Conservation (phyloP, 2,329 filamentous ascomycete genomes). For the Trichoderma guizhouense region DNA sequence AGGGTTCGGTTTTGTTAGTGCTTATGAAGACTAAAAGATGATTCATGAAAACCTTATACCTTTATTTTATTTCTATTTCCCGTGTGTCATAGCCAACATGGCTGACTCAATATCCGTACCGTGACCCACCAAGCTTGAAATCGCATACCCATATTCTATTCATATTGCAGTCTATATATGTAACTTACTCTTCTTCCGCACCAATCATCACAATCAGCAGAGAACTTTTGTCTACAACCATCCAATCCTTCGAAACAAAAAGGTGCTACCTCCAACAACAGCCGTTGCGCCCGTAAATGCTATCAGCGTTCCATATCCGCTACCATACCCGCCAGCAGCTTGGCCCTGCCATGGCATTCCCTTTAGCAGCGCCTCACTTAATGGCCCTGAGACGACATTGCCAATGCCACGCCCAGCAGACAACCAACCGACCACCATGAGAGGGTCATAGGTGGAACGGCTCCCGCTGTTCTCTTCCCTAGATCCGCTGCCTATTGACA, state of each 20-base stretch:
- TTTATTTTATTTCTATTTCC: not conserved
- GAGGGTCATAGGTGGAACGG: constrained; percentile 37
- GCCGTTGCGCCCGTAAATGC: constrained; percentile 35
- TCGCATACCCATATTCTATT: not conserved
- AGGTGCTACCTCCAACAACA: constrained; percentile 30
- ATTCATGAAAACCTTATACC: not conserved
- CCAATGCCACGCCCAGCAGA: constrained; percentile 59
- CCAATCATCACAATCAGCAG: not conserved
- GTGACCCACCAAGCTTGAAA: not conserved
- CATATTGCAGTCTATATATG: not conserved
- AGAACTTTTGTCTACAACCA: constrained; percentile 27
- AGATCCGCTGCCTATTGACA: not conserved
- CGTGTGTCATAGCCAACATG: not conserved
- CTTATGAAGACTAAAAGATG: not conserved
- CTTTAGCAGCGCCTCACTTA: constrained; percentile 52
- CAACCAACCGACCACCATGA: constrained; percentile 57
- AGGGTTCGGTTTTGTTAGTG: not conserved
- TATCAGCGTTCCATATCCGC: constrained; percentile 34
- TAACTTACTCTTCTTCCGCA: not conserved
- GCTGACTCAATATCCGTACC: not conserved
- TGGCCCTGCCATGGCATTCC: constrained; percentile 41
- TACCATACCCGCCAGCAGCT: constrained; percentile 32
- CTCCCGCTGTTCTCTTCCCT: not conserved
- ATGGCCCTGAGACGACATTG: constrained; percentile 54
- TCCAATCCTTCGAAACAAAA: constrained; percentile 31